Base-by-base conservation (phyloP, 805 yeast genomes). In the Kluyveromyces wickerhamii region DNA sequence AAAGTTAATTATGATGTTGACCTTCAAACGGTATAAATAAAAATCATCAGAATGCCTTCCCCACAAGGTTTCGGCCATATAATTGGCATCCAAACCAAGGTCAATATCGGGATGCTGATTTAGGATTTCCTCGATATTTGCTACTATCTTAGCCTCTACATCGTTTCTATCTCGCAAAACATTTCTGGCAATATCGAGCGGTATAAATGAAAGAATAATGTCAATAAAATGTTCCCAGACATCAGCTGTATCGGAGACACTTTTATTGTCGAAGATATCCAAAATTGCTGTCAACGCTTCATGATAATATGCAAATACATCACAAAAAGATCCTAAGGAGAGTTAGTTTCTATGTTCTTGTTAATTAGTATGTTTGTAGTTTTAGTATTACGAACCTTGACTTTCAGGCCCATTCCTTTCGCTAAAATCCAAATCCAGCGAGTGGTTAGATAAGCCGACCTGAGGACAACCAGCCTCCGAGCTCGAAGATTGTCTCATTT, bases 41-140 rank as follows among this genome's bases (percentile, higher is more conserved):
- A 14, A 15, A 12, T 39, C 36, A 14, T 39, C 34, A 10, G 35
- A 25, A 14, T 36, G 18, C 21, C 21, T 21, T n/a, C 29, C 23
- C 9, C 37, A 21, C 11, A 39, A 12, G 19, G 36, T 39, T 22
- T 42, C 44, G 7, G 43, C 34, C 29, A 49, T 36, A 31, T 38
- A 38, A 32, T 43, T 45, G 5, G 49, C 42, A 17, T 47, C 49
- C 21, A 42, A 40, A 13, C 35, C 34, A 19, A 46, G 36, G 28
- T 51, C 52, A 7, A 49, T 32, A 18, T 48, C 51, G 4, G 47
- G 47, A 32, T 43, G 39, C 20, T 38, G 40, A 7, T 29, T 25
- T 17, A 48, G 22, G 15, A 45, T 48, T 15, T 28, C 26, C 16
- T 32, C 38, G 20, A 50, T 20, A 12, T 20, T 15, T 4, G n/a